These are phyloP conservation scores for Ophiorrhiza pumila DNA, from an alignment of 257 asterid species.

Conservation along the genomic window DNA sequence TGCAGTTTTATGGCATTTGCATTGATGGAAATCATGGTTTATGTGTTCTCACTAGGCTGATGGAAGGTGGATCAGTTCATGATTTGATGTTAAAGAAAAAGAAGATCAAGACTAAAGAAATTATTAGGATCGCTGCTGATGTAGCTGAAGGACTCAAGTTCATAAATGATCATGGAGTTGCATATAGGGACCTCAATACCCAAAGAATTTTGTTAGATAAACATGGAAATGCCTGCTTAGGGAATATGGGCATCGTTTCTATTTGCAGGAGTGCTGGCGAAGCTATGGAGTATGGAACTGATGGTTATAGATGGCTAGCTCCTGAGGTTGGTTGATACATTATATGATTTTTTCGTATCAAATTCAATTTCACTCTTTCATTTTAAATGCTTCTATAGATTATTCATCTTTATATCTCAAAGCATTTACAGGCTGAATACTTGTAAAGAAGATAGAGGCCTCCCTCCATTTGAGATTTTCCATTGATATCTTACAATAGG, in stretches of 20 bases:
- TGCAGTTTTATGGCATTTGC: constrained; percentile 78
- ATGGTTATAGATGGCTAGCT: constrained; percentile 98
- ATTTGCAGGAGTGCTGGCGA: constrained; percentile 86
- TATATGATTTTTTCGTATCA: too few species aligned
- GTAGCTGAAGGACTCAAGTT: constrained; percentile 86
- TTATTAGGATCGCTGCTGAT: constrained; percentile 63
- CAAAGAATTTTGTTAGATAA: constrained; percentile 83
- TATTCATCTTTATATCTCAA: too few species aligned
- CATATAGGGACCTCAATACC: constrained; percentile 82
- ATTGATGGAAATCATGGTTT: constrained; percentile 79
- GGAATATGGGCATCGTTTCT: constrained; percentile 87
- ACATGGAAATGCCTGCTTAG: constrained; percentile 85
- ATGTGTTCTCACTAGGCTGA: constrained; percentile 79
- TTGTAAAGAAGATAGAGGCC: too few species aligned
- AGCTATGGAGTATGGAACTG: constrained; percentile 96
- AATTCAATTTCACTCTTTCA: too few species aligned
- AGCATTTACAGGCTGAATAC: too few species aligned
- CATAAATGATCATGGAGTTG: constrained; percentile 87
- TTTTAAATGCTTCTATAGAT: too few species aligned
- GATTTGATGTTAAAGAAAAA: constrained; percentile 69
- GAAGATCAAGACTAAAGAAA: constrained; percentile 68
- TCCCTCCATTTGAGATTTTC: too few species aligned
- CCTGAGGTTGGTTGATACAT: constrained; percentile 99
- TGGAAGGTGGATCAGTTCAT: constrained; percentile 89
- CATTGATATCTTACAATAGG: too few species aligned